These are phyloP conservation scores for Diplodia intermedia DNA, from an alignment of 2,329 filamentous ascomycete genomes.

Conservation along the genomic window DNA sequence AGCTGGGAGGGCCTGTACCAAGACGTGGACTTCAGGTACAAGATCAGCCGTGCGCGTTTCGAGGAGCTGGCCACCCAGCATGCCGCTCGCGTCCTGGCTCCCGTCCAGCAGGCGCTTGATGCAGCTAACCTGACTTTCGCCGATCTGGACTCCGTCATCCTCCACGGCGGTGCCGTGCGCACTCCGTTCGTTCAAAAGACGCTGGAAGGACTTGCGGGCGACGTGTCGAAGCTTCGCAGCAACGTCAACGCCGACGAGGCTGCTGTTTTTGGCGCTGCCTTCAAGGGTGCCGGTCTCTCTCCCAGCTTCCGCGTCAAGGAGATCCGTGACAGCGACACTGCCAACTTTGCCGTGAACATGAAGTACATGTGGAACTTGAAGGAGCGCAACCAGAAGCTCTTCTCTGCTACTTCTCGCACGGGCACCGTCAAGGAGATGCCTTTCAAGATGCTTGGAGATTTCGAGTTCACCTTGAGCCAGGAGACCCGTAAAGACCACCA, in stretches of 20 bases:
- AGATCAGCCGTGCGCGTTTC: conserved; percentile 79
- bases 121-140: conserved; percentile 73
- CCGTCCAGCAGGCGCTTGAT: conserved; percentile 76
- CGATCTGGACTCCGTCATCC: conserved; percentile 87
- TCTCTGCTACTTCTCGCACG: conserved; percentile 76
- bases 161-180: conserved; percentile 87
- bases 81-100: conserved; percentile 70
- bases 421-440: conserved; percentile 84
- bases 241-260: conserved; percentile 98
- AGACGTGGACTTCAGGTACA: conserved; percentile 92
- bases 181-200: conserved; percentile 94
- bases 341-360: conserved; percentile 75
- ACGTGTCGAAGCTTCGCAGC: conserved; percentile 79
- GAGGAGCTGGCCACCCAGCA: conserved; percentile 77
- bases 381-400: conserved; percentile 79
- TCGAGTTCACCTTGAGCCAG: conserved; percentile 81
- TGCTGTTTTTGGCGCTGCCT: conserved; percentile 93
- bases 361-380: conserved; percentile 74
- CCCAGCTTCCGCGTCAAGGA: conserved; percentile 98
- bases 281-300: conserved; percentile 90
- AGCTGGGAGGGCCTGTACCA: conserved; percentile 91
- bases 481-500: conserved; percentile 63
- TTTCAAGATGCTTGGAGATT: conserved; percentile 82
- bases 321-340: conserved; percentile 80
- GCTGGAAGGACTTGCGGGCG: conserved; percentile 77